Evolutionary conservation across 106 monocot genomes (phyloP).

Genomic region (Allium fistulosum): DNA sequence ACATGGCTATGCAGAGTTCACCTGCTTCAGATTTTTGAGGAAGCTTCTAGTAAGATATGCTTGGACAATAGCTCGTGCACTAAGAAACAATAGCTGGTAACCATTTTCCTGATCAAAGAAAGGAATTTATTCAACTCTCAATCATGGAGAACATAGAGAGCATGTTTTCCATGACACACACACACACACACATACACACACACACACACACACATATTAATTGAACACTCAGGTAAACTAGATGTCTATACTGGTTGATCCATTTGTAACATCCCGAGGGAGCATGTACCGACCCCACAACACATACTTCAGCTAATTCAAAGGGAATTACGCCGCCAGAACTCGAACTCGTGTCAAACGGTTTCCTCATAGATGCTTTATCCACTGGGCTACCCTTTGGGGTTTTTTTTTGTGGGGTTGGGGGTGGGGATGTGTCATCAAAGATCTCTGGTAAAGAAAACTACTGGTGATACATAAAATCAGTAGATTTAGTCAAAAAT

Average conservation of each 20-base stretch:
- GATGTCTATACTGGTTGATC: neutral
- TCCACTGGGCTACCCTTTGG: too few species aligned
- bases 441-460: too few species aligned
- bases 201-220: neutral
- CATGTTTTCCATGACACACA: neutral
- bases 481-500: too few species aligned
- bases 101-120: slow-evolving; percentile 75
- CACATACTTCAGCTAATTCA: too few species aligned
- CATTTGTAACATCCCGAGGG: neutral
- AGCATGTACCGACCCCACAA: neutral
- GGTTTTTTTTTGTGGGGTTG: too few species aligned
- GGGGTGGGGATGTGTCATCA: too few species aligned
- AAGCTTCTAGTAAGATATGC: slow-evolving; percentile 97
- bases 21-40: slow-evolving; percentile 96
- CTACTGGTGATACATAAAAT: too few species aligned
- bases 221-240: neutral
- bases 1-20: neutral
- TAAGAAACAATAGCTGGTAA: slow-evolving; percentile 90
- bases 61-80: slow-evolving; percentile 98
- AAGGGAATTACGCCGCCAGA: too few species aligned
- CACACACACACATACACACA: neutral
- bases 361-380: too few species aligned
- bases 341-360: too few species aligned
- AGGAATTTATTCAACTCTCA: slow-evolving; percentile 1
- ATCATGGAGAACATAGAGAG: neutral